phyloP scores from a whole-genome alignment of 1,139 yeast genomes.

The Cylindricascospora bacillispora region DNA sequence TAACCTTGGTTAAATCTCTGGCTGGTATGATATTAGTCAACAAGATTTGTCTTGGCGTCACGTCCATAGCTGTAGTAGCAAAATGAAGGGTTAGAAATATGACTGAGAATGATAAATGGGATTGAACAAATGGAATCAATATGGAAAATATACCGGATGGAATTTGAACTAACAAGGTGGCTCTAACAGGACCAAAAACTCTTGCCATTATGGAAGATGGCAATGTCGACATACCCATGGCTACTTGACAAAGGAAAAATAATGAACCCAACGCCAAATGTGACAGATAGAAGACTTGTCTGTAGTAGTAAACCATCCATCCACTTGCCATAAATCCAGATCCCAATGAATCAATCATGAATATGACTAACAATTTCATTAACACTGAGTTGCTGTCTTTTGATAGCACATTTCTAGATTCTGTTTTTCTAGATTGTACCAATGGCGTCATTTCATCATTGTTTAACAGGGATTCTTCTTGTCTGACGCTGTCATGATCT shows the following conservation, averaged over 20 bases:
- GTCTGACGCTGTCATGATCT: conserved; percentile 3
- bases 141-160: conserved; percentile 65
- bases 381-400: conserved; percentile 22
- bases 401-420: conserved; percentile 10
- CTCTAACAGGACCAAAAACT: conserved; percentile 61
- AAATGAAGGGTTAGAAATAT: conserved; percentile 22
- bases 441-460: conserved; percentile 20
- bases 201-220: conserved; percentile 56
- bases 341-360: conserved; percentile 67
- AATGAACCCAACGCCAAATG: conserved; percentile 34
- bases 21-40: conserved; percentile 54
- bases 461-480: conserved; percentile 3
- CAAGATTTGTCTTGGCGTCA: conserved; percentile 76
- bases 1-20: conserved; percentile 55
- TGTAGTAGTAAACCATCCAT: conserved; percentile 75
- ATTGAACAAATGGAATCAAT: conserved; percentile 34
- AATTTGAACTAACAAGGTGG: conserved; percentile 63
- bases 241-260: conserved; percentile 47
- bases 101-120: conserved; percentile 17
- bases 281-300: conserved; percentile 22
- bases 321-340: conserved; percentile 80
- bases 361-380: conserved; percentile 37
- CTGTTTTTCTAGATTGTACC: too few relatives aligned
- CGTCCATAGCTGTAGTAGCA: conserved; percentile 65
- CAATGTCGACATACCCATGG: conserved; percentile 49